Percentiles rank a stretch among this genome's conserved stretches.
Conservation (phyloP, 352 stramenopile species). For the Phytophthora litchii region DNA sequence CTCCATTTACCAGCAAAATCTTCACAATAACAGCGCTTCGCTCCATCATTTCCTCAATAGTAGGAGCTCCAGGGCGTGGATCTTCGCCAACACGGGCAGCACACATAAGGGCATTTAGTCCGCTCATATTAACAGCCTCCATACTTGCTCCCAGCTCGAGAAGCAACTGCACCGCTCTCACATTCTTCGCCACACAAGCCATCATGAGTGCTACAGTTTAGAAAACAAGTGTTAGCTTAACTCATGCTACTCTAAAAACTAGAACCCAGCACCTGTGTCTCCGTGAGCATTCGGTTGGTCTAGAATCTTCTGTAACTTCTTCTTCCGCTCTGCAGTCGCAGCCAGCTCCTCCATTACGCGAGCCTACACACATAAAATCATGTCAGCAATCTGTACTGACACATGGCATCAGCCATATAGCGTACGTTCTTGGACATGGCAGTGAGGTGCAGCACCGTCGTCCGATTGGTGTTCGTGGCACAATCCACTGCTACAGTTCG, state of each 20-base stretch:
- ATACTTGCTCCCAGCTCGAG: conserved; percentile 48
- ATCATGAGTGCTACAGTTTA: conserved; percentile 76
- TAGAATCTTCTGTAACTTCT: conserved; percentile 55
- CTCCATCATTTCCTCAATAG: conserved; percentile 40
- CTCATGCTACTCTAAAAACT: neutral
- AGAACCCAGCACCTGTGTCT: conserved; percentile 62
- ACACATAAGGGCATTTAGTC: conserved; percentile 83
- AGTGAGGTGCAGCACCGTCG: conserved; percentile 78
- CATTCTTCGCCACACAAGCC: conserved; percentile 83
- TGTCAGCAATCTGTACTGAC: neutral
- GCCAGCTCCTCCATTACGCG: conserved; percentile 64
- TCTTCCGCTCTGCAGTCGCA: conserved; percentile 44
- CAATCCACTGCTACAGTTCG: conserved; percentile 62
- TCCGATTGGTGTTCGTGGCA: conserved; percentile 66
- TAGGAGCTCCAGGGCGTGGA: conserved; percentile 23
- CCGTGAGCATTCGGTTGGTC: conserved; percentile 73
- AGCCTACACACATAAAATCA: conserved; percentile 31
- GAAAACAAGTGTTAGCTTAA: neutral
- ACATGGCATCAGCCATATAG: neutral
- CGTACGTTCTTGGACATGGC: conserved; percentile 77
- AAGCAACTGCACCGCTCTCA: conserved; percentile 50
- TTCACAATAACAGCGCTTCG: conserved; percentile 59
- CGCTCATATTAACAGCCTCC: conserved; percentile 49
- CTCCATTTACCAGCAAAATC: conserved; percentile 48
- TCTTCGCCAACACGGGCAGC: conserved; percentile 59